Evolutionary conservation across 768 basidiomycete genomes (phyloP).

Genomic region (Brasilioporus rufonigricans): DNA sequence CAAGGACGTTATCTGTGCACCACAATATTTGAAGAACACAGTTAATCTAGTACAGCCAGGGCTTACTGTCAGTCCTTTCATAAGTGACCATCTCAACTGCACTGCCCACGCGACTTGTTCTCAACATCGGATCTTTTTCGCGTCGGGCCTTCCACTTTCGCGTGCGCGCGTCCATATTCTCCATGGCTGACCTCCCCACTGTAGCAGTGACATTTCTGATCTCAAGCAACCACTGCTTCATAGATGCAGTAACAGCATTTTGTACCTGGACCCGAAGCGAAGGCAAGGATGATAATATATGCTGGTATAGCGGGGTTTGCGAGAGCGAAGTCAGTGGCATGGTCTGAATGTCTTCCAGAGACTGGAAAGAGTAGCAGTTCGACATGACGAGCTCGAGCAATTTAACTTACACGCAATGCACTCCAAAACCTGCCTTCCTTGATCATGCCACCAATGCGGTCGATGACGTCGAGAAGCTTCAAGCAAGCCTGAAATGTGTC

Average conservation of each 20-base stretch:
- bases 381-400: conserved; percentile 27
- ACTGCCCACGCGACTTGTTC: conserved; percentile 79
- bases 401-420: conserved; percentile 77
- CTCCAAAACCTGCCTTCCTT: conserved; percentile 95
- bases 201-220: conserved; percentile 85
- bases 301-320: conserved; percentile 90
- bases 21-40: conserved; percentile 9
- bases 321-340: conserved; percentile 87
- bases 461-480: conserved; percentile 87
- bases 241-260: conserved; percentile 89
- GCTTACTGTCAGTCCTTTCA: conserved; percentile 92
- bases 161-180: conserved; percentile 82
- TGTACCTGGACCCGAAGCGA: conserved; percentile 87
- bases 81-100: conserved; percentile 90
- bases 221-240: conserved; percentile 96
- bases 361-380: conserved; percentile 49
- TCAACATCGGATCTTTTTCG: conserved; percentile 80
- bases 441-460: conserved; percentile 92
- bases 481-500: conserved; percentile 93
- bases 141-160: conserved; percentile 80
- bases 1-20: conserved; percentile 77
- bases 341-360: conserved; percentile 90
- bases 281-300: conserved; percentile 88
- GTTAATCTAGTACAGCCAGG: not conserved
- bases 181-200: conserved; percentile 84